phyloP scores from a whole-genome alignment of 1,139 yeast species.

The Blastobotrys buckinghamii region DNA sequence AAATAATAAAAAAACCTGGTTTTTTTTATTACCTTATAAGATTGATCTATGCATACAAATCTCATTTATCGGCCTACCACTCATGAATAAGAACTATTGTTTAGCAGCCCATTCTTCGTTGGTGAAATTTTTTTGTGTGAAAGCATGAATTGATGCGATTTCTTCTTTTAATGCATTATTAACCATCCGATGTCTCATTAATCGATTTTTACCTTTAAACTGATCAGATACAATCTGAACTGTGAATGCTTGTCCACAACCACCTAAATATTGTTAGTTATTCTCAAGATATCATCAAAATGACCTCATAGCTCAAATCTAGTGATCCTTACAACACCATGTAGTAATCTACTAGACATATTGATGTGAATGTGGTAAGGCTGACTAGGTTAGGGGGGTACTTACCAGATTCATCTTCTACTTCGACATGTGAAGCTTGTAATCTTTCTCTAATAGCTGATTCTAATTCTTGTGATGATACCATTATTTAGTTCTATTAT shows the following conservation, averaged over 20 bases:
- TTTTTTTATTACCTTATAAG: no score
- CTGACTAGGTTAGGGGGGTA: no score
- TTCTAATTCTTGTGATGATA: slow-evolving; percentile 26
- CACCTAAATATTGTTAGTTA: slow-evolving; percentile 39
- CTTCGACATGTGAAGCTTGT: slow-evolving; percentile 34
- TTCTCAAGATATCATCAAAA: no score
- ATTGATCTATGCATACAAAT: no score
- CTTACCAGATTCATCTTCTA: slow-evolving; percentile 36
- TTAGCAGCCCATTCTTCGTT: slow-evolving; percentile 15
- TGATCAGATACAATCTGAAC: slow-evolving; percentile 72
- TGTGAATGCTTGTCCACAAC: slow-evolving; percentile 82
- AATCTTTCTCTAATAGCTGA: slow-evolving; percentile 29
- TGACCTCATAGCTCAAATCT: no score
- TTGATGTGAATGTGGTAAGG: no score
- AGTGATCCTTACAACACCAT: no score
- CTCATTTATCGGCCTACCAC: no score
- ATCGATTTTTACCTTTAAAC: slow-evolving; percentile 76
- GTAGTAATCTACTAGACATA: no score
- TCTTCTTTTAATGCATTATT: slow-evolving; percentile 75
- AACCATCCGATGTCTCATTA: slow-evolving; percentile 81
- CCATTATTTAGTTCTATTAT: slow-evolving; percentile 6
- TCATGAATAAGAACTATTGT: slow-evolving; percentile 18
- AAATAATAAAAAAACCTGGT: no score
- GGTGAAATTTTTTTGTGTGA: slow-evolving; percentile 74
- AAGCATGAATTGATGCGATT: slow-evolving; percentile 84